These are phyloP conservation scores for Populus nigra DNA, from an alignment of 345 rosid species.

Conservation along the genomic window DNA sequence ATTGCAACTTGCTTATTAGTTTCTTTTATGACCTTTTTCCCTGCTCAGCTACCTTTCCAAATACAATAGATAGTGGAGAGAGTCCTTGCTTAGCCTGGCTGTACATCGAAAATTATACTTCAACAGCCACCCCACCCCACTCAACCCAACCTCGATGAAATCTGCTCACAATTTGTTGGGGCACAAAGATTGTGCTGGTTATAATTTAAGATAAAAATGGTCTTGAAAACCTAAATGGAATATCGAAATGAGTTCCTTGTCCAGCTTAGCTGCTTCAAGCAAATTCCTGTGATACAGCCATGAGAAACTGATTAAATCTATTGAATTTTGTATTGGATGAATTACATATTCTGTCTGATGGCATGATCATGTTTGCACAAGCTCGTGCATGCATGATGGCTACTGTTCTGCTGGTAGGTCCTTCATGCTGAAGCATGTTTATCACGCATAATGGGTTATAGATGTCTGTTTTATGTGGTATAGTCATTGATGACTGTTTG, in stretches of 20 bases:
- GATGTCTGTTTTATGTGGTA: background rate
- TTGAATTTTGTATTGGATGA: background rate
- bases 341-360: background rate
- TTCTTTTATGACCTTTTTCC: background rate
- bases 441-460: background rate
- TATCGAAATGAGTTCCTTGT: background rate
- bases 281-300: background rate
- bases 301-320: background rate
- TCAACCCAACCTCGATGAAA: background rate
- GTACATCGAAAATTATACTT: background rate
- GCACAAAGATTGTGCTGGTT: background rate
- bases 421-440: background rate
- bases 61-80: background rate
- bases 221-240: background rate
- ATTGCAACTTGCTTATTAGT: background rate
- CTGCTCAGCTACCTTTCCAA: background rate
- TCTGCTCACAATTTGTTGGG: background rate
- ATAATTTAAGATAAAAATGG: too few relatives aligned
- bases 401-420: background rate
- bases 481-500: background rate
- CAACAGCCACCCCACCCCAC: background rate
- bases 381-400: background rate
- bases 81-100: background rate
- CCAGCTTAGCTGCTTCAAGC: background rate
- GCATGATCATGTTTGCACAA: background rate